Evolutionary conservation across 306 rosid species (phyloP), one percentile per base, ranked within the genome.

Genomic region (Aeschynomene evenia): DNA sequence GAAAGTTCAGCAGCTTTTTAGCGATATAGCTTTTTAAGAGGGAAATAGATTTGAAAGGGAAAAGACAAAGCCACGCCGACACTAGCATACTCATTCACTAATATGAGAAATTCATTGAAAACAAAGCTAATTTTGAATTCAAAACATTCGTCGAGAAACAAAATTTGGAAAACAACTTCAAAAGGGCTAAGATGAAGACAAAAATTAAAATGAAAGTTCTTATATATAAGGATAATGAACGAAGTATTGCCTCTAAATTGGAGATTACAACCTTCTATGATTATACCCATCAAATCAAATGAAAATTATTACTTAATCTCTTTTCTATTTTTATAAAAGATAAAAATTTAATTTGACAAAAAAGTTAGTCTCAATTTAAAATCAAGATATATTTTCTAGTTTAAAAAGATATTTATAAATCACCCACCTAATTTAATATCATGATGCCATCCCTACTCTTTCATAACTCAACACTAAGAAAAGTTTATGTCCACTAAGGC

Each of bases 1-100:
- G n/a, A n/a, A n/a, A n/a, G n/a, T n/a, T n/a, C n/a, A n/a, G n/a
- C n/a, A n/a, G n/a, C n/a, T n/a, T n/a, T n/a, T n/a, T n/a, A n/a
- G n/a, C n/a, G n/a, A n/a, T n/a, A n/a, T n/a, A n/a, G n/a, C n/a
- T n/a, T n/a, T n/a, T n/a, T n/a, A n/a, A n/a, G 26, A 54, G 6
- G 31, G 6, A 4, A 24, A 60, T 9, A 34, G n/a, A n/a, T n/a
- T n/a, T 3, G 2, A 34, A 58, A 45, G 39, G 61, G 15, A 28
- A 28, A 28, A 45, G 39, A 58, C 55, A 42, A 33, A 13, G 59
- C 57, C 57, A 9, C 76, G 46, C 75, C 68, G 58, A 50, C 73
- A 52, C 37, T 40, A 10, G 1, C 68, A 54, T 23, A 23, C 15
- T 37, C 36, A 48, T 1, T 34, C 1, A n/a, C 10, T 45, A 45